phyloP scores from a whole-genome alignment of 1,284 basidiomycete genomes.

The Austroboletus niveus region DNA sequence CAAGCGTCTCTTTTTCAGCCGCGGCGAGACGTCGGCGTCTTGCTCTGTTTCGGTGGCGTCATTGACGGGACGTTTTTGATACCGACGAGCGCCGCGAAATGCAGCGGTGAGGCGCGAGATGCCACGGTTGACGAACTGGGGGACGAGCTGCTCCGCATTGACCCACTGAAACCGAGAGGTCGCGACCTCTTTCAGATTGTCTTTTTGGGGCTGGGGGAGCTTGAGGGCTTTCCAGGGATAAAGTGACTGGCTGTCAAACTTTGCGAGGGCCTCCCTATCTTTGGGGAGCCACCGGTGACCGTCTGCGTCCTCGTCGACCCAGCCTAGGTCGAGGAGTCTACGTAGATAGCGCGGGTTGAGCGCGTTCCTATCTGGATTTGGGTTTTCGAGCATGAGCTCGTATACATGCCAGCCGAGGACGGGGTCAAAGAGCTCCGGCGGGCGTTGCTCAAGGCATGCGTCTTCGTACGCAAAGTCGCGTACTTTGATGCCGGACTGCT shows the following conservation, averaged over 20 bases:
- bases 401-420: slow-evolving; percentile 33
- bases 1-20: slow-evolving; percentile 29
- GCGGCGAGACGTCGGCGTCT: slow-evolving; percentile 17
- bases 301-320: slow-evolving; percentile 45
- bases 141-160: slow-evolving; percentile 31
- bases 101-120: slow-evolving; percentile 21
- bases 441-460: slow-evolving; percentile 11
- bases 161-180: slow-evolving; percentile 31
- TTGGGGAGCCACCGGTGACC: slow-evolving; percentile 37
- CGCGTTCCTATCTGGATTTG: slow-evolving; percentile 30
- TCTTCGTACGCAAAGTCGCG: slow-evolving; percentile 47
- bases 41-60: slow-evolving; percentile 12
- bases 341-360: slow-evolving; percentile 46
- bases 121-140: slow-evolving; percentile 27
- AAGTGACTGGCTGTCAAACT: slow-evolving; percentile 33
- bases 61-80: slow-evolving; percentile 26
- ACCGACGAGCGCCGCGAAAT: slow-evolving; percentile 14
- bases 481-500: slow-evolving; percentile 45
- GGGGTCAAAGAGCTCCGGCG: slow-evolving; percentile 43
- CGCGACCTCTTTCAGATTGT: slow-evolving; percentile 29
- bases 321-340: slow-evolving; percentile 46
- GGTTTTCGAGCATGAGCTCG: slow-evolving; percentile 28
- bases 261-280: slow-evolving; percentile 42
- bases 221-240: slow-evolving; percentile 30
- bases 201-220: slow-evolving; percentile 26